Evolutionary conservation across 345 rosid genomes (phyloP).

Genomic region (Turritis glabra): DNA sequence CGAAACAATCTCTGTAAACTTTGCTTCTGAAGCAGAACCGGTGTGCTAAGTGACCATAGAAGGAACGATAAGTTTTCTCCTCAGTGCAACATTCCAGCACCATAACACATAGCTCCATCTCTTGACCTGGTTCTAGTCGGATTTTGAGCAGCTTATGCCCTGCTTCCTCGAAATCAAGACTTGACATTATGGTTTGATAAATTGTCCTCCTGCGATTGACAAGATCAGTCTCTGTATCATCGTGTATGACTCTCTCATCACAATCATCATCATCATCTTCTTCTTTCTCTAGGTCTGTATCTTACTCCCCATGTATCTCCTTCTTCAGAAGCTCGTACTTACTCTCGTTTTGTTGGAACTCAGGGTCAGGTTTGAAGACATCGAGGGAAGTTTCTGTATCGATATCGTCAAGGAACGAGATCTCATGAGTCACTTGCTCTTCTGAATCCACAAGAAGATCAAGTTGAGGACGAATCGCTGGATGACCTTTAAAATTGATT

Average conservation of each 20-base stretch:
- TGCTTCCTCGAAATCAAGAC: conserved; percentile 87
- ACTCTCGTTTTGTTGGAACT: conserved; percentile 57
- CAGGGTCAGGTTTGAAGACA: conserved; percentile 54
- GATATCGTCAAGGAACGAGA: conserved; percentile 55
- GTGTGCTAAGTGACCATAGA: conserved; percentile 29
- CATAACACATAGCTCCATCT: conserved; percentile 35
- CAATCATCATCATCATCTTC: conserved; percentile 47
- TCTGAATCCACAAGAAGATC: conserved; percentile 59
- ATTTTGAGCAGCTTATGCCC: conserved; percentile 79
- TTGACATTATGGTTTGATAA: conserved; percentile 78
- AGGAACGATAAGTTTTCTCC: conserved; percentile 22
- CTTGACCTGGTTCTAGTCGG: conserved; percentile 84
- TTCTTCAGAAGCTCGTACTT: conserved; percentile 54
- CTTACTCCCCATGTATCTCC: conserved; percentile 53
- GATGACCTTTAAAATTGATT: conserved; percentile 50
- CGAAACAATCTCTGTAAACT: conserved; percentile 65
- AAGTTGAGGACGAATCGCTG: conserved; percentile 67
- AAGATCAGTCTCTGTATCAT: conserved; percentile 81
- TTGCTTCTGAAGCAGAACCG: conserved; percentile 70
- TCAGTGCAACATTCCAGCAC: conserved; percentile 20
- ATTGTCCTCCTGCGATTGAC: conserved; percentile 78
- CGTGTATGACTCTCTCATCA: conserved; percentile 53
- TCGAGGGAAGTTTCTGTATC: conserved; percentile 60
- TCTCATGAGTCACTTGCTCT: conserved; percentile 64
- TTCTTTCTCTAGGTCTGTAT: background rate